phyloP scores from a whole-genome alignment of 306 rosid genomes.

The Lagenaria siceraria region DNA sequence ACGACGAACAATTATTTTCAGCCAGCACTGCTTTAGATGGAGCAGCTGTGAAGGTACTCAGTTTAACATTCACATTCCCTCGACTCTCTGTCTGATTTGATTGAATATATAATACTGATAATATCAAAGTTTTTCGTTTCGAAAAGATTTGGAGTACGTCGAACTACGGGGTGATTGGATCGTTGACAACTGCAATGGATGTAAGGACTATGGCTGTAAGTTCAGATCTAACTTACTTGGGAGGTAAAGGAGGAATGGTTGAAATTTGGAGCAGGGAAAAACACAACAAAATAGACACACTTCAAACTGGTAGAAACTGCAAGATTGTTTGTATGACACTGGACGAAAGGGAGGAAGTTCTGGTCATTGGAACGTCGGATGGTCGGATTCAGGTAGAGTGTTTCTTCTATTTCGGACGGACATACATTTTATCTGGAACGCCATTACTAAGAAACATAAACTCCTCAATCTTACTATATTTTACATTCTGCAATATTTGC shows the following conservation, averaged over 20 bases:
- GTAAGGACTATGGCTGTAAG: conserved; percentile 70
- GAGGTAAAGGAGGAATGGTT: conserved; percentile 68
- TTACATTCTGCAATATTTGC: neutral
- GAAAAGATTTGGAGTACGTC: conserved; percentile 62
- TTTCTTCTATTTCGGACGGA: too few relatives aligned
- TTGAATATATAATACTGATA: neutral
- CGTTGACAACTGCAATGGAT: conserved; percentile 47
- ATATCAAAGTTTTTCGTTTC: neutral
- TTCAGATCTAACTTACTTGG: conserved; percentile 72
- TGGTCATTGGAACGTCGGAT: conserved; percentile 76
- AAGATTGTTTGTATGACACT: conserved; percentile 59
- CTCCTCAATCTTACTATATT: neutral
- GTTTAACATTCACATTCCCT: neutral
- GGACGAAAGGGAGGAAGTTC: conserved; percentile 53
- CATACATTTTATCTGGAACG: too few relatives aligned
- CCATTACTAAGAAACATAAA: neutral
- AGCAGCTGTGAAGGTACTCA: conserved; percentile 64
- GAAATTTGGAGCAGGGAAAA: conserved; percentile 77
- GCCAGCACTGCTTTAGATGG: conserved; percentile 66
- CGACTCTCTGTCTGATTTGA: neutral
- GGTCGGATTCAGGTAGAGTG: conserved; percentile 63
- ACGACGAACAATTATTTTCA: conserved; percentile 49
- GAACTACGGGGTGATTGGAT: conserved; percentile 44
- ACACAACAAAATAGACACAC: conserved; percentile 37
- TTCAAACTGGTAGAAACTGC: conserved; percentile 50